These are phyloP conservation scores for Tripterygium wilfordii DNA, from an alignment of 177 flowering plant species.

Conservation along the genomic window DNA sequence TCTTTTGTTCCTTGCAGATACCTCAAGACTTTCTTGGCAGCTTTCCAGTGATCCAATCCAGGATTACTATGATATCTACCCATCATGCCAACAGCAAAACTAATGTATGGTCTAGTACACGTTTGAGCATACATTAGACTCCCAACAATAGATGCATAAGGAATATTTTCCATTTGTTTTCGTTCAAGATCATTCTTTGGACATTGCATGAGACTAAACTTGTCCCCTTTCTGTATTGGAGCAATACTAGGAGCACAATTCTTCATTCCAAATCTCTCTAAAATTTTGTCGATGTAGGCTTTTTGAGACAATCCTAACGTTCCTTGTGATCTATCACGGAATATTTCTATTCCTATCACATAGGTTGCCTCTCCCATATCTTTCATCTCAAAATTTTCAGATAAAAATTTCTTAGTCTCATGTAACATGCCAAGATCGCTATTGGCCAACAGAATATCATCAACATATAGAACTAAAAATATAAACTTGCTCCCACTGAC, in stretches of 20 bases:
- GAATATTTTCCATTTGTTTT: background rate
- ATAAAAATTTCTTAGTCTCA: constrained; percentile 6
- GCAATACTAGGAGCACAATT: background rate
- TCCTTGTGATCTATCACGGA: background rate
- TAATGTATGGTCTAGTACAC: background rate
- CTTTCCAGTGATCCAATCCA: background rate
- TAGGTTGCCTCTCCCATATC: constrained; percentile 3
- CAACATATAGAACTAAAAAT: constrained; percentile 4
- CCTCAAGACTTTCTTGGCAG: background rate
- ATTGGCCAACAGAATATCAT: constrained; percentile 7
- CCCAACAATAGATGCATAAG: background rate
- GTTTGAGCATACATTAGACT: background rate
- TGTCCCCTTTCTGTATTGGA: background rate
- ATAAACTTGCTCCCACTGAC: constrained; percentile 4
- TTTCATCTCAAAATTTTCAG: constrained; percentile 10
- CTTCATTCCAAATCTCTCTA: background rate
- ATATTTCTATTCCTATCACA: background rate
- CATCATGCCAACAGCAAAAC: constrained; percentile 1
- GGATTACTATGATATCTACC: constrained; percentile 3
- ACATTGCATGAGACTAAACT: constrained; percentile 3
- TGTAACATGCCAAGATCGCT: background rate
- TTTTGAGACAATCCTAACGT: background rate
- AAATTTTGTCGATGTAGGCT: background rate
- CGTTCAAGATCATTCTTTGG: background rate
- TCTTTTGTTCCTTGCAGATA: background rate